phyloP scores from a whole-genome alignment of 192 early-diverging fungal genomes.

The Umbelopsis ramanniana region DNA sequence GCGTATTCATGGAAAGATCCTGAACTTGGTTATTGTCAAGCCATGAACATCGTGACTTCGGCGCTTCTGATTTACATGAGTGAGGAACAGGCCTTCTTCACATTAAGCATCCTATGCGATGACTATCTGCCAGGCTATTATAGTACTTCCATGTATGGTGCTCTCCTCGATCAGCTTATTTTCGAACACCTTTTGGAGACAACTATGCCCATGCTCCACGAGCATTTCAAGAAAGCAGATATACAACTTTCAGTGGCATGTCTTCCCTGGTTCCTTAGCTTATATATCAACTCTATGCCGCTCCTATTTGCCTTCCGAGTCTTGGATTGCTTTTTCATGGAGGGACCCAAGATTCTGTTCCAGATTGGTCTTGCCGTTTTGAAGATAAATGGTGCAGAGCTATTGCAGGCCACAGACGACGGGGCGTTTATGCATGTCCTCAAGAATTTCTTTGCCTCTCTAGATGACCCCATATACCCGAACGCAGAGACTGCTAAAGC shows the following conservation, averaged over 20 bases:
- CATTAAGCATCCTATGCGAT: slow-evolving; percentile 88
- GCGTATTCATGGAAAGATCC: slow-evolving; percentile 84
- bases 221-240: slow-evolving; percentile 84
- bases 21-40: slow-evolving; percentile 99
- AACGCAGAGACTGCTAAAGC: slow-evolving; percentile 29
- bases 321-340: slow-evolving; percentile 97
- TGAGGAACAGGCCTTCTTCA: slow-evolving; percentile 99
- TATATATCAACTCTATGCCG: slow-evolving; percentile 98
- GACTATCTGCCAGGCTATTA: slow-evolving; percentile 95
- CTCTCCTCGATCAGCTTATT: slow-evolving; percentile 93
- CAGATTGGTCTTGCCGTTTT: slow-evolving; percentile 90
- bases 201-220: slow-evolving; percentile 88
- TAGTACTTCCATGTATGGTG: slow-evolving; percentile 96
- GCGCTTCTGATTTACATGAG: slow-evolving; percentile 92
- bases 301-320: slow-evolving; percentile 85
- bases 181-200: slow-evolving; percentile 89
- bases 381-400: slow-evolving; percentile 87
- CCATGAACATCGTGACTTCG: slow-evolving; percentile 99
- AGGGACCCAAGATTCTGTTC: slow-evolving; percentile 95
- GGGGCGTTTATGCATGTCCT: slow-evolving; percentile 81
- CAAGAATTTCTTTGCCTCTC: slow-evolving; percentile 82
- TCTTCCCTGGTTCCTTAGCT: slow-evolving; percentile 96
- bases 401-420: slow-evolving; percentile 72
- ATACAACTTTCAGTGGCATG: slow-evolving; percentile 97
- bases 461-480: slow-evolving; percentile 78